Percentiles rank a stretch among this genome's conserved stretches.
Conservation (phyloP, 768 basidiomycete genomes). For the Basidioascus undulatus region DNA sequence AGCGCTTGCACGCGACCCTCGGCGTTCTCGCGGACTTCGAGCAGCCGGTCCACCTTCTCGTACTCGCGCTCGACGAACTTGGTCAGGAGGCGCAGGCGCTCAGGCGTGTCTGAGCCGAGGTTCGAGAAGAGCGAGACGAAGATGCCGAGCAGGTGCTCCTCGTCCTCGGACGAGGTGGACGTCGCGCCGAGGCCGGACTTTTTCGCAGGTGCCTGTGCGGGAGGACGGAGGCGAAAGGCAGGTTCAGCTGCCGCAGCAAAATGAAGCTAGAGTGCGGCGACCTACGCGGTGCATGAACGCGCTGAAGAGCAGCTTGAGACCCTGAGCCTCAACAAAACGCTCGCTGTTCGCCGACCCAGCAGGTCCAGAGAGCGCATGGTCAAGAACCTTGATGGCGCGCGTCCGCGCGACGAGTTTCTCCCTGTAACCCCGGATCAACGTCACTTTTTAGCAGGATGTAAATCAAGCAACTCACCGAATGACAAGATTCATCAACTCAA, state of each 20-base stretch:
- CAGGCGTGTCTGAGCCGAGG: constrained; percentile 57
- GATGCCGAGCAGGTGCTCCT: constrained; percentile 65
- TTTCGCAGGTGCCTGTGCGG: constrained; percentile 25
- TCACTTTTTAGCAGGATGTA: too few relatives aligned
- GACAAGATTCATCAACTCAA: constrained; percentile 96
- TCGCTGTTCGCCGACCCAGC: constrained; percentile 46
- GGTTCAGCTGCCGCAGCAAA: neutral
- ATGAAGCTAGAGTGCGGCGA: too few relatives aligned
- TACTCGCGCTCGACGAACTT: constrained; percentile 88
- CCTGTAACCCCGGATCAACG: constrained; percentile 23
- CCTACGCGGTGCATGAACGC: constrained; percentile 82
- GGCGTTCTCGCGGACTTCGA: constrained; percentile 61
- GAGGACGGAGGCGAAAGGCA: neutral
- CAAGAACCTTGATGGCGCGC: constrained; percentile 68
- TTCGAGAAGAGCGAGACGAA: constrained; percentile 69
- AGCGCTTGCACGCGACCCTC: constrained; percentile 38
- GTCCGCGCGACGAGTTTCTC: constrained; percentile 60
- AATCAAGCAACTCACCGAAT: too few relatives aligned
- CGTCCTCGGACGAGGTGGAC: constrained; percentile 44
- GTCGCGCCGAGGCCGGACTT: constrained; percentile 26
- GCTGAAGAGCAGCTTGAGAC: constrained; percentile 71
- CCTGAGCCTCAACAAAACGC: constrained; percentile 63
- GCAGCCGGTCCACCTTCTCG: constrained; percentile 78
- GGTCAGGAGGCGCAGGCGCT: constrained; percentile 53
- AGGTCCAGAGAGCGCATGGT: constrained; percentile 63